Evolutionary conservation across 345 rosid genomes (phyloP).

Genomic region (Brassica carinata): DNA sequence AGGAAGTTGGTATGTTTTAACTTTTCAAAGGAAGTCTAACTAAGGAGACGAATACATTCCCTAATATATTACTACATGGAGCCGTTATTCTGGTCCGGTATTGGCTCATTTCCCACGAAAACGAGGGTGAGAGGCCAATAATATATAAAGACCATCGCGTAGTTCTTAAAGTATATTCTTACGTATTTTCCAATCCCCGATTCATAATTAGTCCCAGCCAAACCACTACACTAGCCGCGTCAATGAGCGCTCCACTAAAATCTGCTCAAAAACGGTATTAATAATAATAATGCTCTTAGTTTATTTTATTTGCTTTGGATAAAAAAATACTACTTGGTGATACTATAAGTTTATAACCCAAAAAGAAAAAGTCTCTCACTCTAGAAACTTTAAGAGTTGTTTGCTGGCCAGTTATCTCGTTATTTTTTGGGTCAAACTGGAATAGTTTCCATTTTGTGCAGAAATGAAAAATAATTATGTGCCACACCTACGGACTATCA

Average conservation of each 20-base stretch:
- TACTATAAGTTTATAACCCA: not conserved
- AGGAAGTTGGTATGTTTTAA: not conserved
- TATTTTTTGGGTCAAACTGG: not conserved
- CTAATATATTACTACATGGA: not conserved
- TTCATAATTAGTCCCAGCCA: not conserved
- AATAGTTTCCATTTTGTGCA: not conserved
- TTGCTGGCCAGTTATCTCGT: not conserved
- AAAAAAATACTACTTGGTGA: not conserved
- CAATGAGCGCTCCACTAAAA: not conserved
- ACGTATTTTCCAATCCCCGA: not conserved
- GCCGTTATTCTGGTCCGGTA: not conserved
- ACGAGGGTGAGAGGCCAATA: not conserved
- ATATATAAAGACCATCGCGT: not conserved
- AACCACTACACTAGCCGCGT: not conserved
- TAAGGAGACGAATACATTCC: not conserved
- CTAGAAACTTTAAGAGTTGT: not conserved
- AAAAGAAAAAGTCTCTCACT: not conserved
- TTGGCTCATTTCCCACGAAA: not conserved
- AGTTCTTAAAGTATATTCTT: not conserved
- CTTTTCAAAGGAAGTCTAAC: not conserved
- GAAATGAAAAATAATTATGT: not conserved
- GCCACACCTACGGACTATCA: conserved; percentile 1
- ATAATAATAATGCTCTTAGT: not conserved
- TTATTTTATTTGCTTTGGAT: not conserved
- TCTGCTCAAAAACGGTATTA: not conserved